Base-by-base conservation (phyloP, 768 basidiomycete species). In the Daedaleopsis sinensis region DNA sequence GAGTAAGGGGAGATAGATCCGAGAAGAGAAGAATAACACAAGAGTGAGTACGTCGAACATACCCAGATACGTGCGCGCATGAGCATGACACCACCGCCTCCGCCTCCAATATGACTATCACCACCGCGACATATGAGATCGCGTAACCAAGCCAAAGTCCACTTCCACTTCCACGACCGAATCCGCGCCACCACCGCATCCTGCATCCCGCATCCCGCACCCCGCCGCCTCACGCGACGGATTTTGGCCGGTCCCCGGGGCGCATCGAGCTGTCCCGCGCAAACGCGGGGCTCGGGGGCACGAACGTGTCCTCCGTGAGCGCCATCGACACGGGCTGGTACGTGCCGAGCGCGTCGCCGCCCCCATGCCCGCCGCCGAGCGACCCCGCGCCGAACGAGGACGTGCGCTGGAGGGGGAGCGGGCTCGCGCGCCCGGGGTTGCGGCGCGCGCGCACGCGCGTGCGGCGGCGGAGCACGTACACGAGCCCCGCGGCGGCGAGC, bases 261-360 rank as follows among this genome's bases (percentile, higher is more conserved):
- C 54, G 61, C 36, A 58, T 56, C 32, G 52, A 27, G 58, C 36
- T 61, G 39, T 56, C 64, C 68, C 7, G 67, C 27, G 65, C 62
- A 71, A 75, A 76, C 15, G 73, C 68, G 2, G 76, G 73, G 5
- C 70, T 70, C 37, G 76, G 75, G 36, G 75, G 73, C 9, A 72
- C 69, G 64, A 76, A 76, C 19, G 75, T 73, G 68, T 76, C 75
- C 19, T 76, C 75, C 21, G 71, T 72, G 52, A 75, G 68, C 42
- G 74, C 73, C 71, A 87, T 85, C 23, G 90, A 90, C 55, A 92
- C 88, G 2, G 90, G 90, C 68, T 90, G 78, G 70, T 92, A 92
- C n/a, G 75, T 70, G 1, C 74, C 60, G 53, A 58, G 46, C 61
- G 54, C 52, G 65, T 50, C 71, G 65, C 57, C 68, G 49, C 36